A percentile compares a stretch with the other conserved stretches of the same genome.
phyloP scores from a whole-genome alignment of 164 flowering plant species.

The Sedum album region DNA sequence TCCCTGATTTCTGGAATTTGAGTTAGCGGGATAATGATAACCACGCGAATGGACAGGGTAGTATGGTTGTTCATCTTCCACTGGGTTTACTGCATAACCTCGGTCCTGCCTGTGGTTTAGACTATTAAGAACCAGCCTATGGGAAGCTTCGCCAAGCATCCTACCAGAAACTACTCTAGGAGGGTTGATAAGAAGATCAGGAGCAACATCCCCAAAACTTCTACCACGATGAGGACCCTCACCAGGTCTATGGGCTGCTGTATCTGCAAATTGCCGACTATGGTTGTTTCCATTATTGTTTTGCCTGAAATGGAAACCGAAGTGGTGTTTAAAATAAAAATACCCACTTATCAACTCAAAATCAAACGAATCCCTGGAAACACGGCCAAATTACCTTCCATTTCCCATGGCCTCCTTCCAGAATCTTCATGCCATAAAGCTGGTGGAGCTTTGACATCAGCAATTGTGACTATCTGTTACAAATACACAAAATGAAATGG shows the following conservation, averaged over 20 bases:
- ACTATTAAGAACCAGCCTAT: slow-evolving; percentile 73
- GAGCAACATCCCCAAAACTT: not conserved
- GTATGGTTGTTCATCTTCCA: slow-evolving; percentile 19
- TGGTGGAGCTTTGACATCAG: slow-evolving; percentile 74
- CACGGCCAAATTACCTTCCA: slow-evolving; percentile 14
- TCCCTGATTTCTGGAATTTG: slow-evolving; percentile 16
- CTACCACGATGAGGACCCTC: not conserved
- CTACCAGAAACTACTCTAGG: slow-evolving; percentile 54
- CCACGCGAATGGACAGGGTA: slow-evolving; percentile 17
- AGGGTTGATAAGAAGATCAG: slow-evolving; percentile 18
- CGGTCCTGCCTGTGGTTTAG: slow-evolving; percentile 38
- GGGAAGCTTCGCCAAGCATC: slow-evolving; percentile 85
- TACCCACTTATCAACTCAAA: not conserved
- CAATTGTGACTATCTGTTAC: slow-evolving; percentile 50
- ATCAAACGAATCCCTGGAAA: not conserved
- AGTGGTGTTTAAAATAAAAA: not conserved
- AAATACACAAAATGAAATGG: too few relatives aligned
- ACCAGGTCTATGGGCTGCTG: not conserved
- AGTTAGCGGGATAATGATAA: slow-evolving; percentile 15
- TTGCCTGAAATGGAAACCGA: slow-evolving; percentile 26
- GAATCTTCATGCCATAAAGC: slow-evolving; percentile 87
- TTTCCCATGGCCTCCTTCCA: slow-evolving; percentile 53
- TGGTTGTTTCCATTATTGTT: not conserved
- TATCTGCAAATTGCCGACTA: not conserved
- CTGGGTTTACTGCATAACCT: slow-evolving; percentile 19